Percentiles rank a stretch among this genome's conserved stretches.
phyloP scores from a whole-genome alignment of 441 rosid genomes.

The Pelargonium citronellum region DNA sequence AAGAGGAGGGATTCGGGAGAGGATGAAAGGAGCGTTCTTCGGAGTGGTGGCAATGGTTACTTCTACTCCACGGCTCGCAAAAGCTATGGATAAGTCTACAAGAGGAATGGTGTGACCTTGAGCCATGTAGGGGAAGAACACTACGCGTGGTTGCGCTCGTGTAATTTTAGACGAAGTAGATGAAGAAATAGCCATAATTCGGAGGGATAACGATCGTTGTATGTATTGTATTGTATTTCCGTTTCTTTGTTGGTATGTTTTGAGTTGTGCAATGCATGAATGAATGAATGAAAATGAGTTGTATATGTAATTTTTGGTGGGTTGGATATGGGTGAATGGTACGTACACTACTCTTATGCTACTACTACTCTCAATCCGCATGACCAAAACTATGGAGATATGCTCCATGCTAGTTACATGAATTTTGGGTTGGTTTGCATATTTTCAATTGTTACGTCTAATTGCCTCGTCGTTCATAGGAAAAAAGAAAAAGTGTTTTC shows the following conservation, averaged over 20 bases:
- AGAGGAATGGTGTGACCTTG: slow-evolving; percentile 37
- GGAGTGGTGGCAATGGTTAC: slow-evolving; percentile 34
- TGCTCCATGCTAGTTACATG: neutral
- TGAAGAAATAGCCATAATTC: neutral
- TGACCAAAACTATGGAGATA: neutral
- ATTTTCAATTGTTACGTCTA: no score
- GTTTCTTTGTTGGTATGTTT: neutral
- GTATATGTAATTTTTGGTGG: neutral
- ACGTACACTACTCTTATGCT: neutral
- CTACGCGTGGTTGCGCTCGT: slow-evolving; percentile 17
- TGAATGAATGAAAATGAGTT: neutral
- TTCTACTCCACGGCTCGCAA: slow-evolving; percentile 20
- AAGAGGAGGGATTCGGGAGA: neutral
- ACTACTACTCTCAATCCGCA: slow-evolving; percentile 1
- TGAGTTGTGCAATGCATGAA: neutral
- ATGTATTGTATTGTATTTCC: no score
- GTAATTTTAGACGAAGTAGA: neutral
- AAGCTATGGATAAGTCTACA: slow-evolving; percentile 28
- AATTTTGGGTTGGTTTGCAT: neutral
- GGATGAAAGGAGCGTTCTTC: slow-evolving; percentile 27
- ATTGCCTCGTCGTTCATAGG: no score
- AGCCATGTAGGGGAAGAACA: slow-evolving; percentile 38
- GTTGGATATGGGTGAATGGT: neutral
- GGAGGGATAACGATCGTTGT: no score
- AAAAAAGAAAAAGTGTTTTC: no score